A percentile compares a stretch with the other conserved stretches of the same genome.
phyloP scores from a whole-genome alignment of 495 filamentous ascomycete genomes.

The Hypoxylon lenormandii region DNA sequence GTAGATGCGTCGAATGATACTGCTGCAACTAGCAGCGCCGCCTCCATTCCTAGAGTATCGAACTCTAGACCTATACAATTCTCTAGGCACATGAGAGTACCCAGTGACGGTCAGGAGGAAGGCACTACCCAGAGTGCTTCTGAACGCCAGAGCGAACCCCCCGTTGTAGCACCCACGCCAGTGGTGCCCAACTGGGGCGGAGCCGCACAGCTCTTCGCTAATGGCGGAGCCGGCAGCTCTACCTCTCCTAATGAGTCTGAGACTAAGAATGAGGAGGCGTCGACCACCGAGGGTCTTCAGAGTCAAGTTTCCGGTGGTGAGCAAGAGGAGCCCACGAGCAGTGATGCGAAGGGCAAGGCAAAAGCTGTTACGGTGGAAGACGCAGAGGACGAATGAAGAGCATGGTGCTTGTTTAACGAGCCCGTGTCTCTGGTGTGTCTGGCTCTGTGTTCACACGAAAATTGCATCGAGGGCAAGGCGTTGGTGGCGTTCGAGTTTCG shows the following conservation, averaged over 20 bases:
- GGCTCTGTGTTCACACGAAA: slow-evolving; percentile 41
- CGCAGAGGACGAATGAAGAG: slow-evolving; percentile 46
- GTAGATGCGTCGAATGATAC: slow-evolving; percentile 11
- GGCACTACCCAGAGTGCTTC: slow-evolving; percentile 13
- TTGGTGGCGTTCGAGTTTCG: slow-evolving; percentile 48
- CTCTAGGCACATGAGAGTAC: slow-evolving; percentile 4
- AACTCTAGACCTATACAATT: slow-evolving; percentile 10
- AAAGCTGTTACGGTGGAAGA: slow-evolving; percentile 57
- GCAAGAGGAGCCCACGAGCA: slow-evolving; percentile 29
- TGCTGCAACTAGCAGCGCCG: background rate
- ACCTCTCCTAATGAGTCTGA: slow-evolving; percentile 25
- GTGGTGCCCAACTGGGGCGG: slow-evolving; percentile 61
- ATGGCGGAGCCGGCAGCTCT: slow-evolving; percentile 27
- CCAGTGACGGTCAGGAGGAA: slow-evolving; percentile 18
- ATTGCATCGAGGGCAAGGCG: slow-evolving; percentile 52
- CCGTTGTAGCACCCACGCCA: slow-evolving; percentile 55
- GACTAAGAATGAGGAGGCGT: slow-evolving; percentile 23
- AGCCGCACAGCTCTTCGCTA: slow-evolving; percentile 53
- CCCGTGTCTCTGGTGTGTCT: background rate
- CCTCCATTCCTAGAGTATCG: slow-evolving; percentile 7
- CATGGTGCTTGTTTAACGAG: slow-evolving; percentile 5
- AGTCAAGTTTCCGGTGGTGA: slow-evolving; percentile 26
- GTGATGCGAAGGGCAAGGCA: slow-evolving; percentile 52
- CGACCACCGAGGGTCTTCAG: slow-evolving; percentile 9
- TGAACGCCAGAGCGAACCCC: slow-evolving; percentile 36